Percentiles rank a stretch among this genome's conserved stretches.
Evolutionary conservation across 1,284 basidiomycete species (phyloP).

Genomic region (Volvariella volvacea): DNA sequence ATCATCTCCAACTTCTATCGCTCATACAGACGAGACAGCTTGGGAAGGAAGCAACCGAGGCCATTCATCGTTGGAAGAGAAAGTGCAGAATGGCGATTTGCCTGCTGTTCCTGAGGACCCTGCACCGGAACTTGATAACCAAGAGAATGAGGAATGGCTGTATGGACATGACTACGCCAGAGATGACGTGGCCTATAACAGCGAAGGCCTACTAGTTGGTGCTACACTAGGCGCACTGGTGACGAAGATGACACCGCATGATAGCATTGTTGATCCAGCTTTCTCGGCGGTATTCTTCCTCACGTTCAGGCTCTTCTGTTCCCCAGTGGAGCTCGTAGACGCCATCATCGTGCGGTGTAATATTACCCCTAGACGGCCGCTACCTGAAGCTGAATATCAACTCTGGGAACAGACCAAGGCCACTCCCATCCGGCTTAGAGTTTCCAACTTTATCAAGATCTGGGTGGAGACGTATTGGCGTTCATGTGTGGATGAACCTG

Average conservation of each 20-base stretch:
- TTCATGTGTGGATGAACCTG: constrained; percentile 53
- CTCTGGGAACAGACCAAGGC: constrained; percentile 85
- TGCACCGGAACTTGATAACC: constrained; percentile 26
- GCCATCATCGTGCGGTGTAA: constrained; percentile 81
- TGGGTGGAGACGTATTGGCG: constrained; percentile 95
- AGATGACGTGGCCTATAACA: constrained; percentile 86
- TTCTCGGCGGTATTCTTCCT: constrained; percentile 90
- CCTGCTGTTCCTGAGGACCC: constrained; percentile 41
- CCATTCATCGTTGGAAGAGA: constrained; percentile 41
- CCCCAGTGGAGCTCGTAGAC: constrained; percentile 71
- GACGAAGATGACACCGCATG: constrained; percentile 96
- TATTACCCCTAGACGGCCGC: constrained; percentile 51
- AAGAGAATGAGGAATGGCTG: constrained; percentile 48
- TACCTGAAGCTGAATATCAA: constrained; percentile 57
- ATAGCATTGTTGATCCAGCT: constrained; percentile 78
- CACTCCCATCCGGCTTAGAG: constrained; percentile 81
- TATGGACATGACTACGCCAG: constrained; percentile 66
- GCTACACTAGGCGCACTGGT: constrained; percentile 86
- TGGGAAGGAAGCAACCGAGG: constrained; percentile 44
- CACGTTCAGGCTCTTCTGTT: constrained; percentile 92
- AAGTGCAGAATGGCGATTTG: constrained; percentile 45
- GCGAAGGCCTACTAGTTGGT: constrained; percentile 85
- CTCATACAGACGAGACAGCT: constrained; percentile 43
- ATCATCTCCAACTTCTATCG: constrained; percentile 41
- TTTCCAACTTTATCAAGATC: constrained; percentile 87